A percentile compares a stretch with the other conserved stretches of the same genome.
Evolutionary conservation across 139 green algal genomes (phyloP).

Genomic region (Axilococcus clingmanii): DNA sequence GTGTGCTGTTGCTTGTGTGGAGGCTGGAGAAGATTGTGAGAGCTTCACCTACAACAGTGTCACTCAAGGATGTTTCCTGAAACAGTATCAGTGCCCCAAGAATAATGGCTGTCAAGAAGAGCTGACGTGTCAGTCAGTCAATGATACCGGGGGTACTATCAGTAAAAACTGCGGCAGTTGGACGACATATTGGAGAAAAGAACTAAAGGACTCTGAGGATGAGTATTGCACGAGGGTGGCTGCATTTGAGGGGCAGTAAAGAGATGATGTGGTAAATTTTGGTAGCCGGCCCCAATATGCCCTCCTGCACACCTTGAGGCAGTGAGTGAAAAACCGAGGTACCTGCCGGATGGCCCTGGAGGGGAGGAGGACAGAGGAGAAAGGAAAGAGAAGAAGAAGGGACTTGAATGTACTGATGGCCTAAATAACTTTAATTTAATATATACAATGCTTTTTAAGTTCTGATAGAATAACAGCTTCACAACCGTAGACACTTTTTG

Average conservation of each 20-base stretch:
- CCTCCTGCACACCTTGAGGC: not conserved
- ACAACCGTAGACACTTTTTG: no score
- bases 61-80: slow-evolving; percentile 36
- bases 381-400: no score
- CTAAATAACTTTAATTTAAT: not conserved
- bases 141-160: slow-evolving; percentile 12
- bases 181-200: slow-evolving; percentile 26
- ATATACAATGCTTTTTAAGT: not conserved
- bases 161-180: slow-evolving; percentile 30
- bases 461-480: no score
- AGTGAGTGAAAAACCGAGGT: no score
- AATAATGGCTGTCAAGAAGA: slow-evolving; percentile 2
- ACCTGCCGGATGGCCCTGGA: no score
- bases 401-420: no score
- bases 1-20: slow-evolving; percentile 23
- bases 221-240: no score
- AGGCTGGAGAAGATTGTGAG: slow-evolving; percentile 15
- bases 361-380: no score
- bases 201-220: no score
- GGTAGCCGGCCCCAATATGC: no score
- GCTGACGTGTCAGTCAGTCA: slow-evolving; percentile 6
- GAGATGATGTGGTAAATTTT: no score
- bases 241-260: no score
- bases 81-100: slow-evolving; percentile 14
- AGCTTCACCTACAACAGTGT: slow-evolving; percentile 31